Evolutionary conservation across 768 basidiomycete species (phyloP), one percentile per base, ranked within the genome.

Genomic region (Gymnopilus dilepis): DNA sequence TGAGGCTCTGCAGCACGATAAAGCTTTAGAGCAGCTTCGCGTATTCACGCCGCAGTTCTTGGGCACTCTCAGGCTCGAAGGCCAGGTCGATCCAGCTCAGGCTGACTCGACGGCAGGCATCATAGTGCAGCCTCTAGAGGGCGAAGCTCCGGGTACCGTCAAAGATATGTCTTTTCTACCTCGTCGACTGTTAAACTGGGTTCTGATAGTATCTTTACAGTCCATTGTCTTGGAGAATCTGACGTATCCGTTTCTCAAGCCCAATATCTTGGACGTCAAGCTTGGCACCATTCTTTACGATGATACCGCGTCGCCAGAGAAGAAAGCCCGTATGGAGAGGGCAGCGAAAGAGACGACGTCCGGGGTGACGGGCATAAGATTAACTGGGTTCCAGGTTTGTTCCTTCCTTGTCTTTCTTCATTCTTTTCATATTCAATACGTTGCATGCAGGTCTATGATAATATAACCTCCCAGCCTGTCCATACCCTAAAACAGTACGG

Each of bases 271-370:
- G 28, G 97, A 99, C 72, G 82, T 95, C 71, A 99, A 99, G 74
- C 89, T 99, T 15, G 97, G 97, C 1, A 96, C 91, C 0, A 80
- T 90, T 1, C 82, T 99, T n/a, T 92, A 92, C 64, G 94, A 92
- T 53, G 84, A 88, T 21, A 70, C 72, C 11, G 82, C 90, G 4
- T 73, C 82, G 0, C 80, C 84, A 2, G 92, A 91, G 59, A 99
- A 99, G 77, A 81, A 84, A 61, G 82, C 76, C 40, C 86, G 92
- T 24, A 95, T 96, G 95, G 78, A 83, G 58, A 81, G 85, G 67
- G 80, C 82, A 1, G 94, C 94, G 0, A 78, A 76, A 28, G 75
- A 82, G 9, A 89, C 92, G 0, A 98, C 97, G 1, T 90, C 86
- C 9, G 71, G 81, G 2, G 84, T 87, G 72, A 90, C 88, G 0